Percentiles rank a stretch among this genome's conserved stretches.
These are phyloP conservation scores for Hymenoscyphus linearis DNA, from an alignment of 2,329 filamentous ascomycete genomes.

Conservation along the genomic window DNA sequence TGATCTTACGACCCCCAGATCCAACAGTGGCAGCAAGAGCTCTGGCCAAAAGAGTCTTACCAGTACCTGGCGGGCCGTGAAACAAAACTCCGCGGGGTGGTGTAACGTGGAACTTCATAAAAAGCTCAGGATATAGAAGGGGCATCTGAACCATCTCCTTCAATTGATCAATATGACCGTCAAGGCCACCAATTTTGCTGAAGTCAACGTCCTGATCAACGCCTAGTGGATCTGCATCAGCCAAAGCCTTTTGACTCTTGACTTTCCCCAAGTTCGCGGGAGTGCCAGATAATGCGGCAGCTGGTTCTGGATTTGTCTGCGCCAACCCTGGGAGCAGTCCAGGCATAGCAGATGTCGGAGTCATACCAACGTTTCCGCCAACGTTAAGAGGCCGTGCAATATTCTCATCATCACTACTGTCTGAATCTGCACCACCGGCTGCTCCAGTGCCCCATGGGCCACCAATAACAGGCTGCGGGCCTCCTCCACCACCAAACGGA, in stretches of 20 bases:
- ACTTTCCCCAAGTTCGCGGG: conserved; percentile 87
- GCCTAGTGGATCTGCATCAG: conserved; percentile 89
- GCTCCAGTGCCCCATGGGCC: conserved; percentile 72
- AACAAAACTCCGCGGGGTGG: conserved; percentile 93
- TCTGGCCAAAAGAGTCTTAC: conserved; percentile 88
- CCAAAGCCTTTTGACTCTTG: conserved; percentile 85
- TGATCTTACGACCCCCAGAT: conserved; percentile 86
- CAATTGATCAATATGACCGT: conserved; percentile 91
- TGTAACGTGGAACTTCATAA: conserved; percentile 84
- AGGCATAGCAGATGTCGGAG: conserved; percentile 48
- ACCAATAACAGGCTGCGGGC: conserved; percentile 43
- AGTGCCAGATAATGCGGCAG: conserved; percentile 51
- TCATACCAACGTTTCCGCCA: conserved; percentile 63
- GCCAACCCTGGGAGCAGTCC: conserved; percentile 45
- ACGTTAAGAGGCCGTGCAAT: conserved; percentile 53
- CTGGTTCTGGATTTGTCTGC: conserved; percentile 53
- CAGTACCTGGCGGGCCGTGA: conserved; percentile 93
- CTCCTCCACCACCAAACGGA: conserved; percentile 83
- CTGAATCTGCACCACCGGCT: conserved; percentile 78
- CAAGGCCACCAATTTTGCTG: conserved; percentile 85
- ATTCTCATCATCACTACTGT: conserved; percentile 93
- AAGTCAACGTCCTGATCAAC: conserved; percentile 92
- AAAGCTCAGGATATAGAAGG: conserved; percentile 90
- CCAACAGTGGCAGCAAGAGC: conserved; percentile 89
- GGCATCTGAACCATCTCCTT: conserved; percentile 99